Evolutionary conservation across 1,284 basidiomycete genomes (phyloP).

Genomic region (Microbotryum violaceum): DNA sequence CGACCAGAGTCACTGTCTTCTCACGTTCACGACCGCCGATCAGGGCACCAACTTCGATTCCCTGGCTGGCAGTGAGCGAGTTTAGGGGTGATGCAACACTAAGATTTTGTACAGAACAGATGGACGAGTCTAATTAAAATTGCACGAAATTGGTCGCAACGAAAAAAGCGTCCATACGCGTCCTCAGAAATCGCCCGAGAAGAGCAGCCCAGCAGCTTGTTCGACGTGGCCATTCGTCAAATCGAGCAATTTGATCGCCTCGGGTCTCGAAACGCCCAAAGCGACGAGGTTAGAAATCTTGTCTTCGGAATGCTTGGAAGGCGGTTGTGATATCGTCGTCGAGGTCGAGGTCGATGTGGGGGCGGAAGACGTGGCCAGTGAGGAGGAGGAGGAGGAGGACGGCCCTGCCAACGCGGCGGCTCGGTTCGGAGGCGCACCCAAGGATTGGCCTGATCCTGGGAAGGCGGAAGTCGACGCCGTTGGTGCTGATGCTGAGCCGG

Average conservation of each 20-base stretch:
- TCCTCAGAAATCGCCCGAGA: slow-evolving; percentile 43
- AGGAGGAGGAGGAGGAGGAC: neutral
- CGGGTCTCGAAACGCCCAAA: slow-evolving; percentile 64
- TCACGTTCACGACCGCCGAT: too few relatives aligned
- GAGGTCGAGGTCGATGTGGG: slow-evolving; percentile 36
- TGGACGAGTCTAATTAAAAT: too few relatives aligned
- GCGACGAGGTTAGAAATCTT: slow-evolving; percentile 50
- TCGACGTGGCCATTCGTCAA: slow-evolving; percentile 80
- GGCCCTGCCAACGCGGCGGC: too few relatives aligned
- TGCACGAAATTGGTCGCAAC: too few relatives aligned
- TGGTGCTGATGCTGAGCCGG: neutral
- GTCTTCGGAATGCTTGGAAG: slow-evolving; percentile 26
- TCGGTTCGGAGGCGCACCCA: slow-evolving; percentile 17
- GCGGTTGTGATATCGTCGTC: neutral
- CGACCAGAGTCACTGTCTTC: too few relatives aligned
- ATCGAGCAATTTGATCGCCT: slow-evolving; percentile 67
- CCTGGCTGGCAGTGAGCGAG: too few relatives aligned
- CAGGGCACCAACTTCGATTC: too few relatives aligned
- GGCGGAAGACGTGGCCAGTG: slow-evolving; percentile 28
- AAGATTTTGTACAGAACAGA: too few relatives aligned
- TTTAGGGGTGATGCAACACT: too few relatives aligned
- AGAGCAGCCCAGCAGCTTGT: slow-evolving; percentile 77
- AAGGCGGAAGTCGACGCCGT: slow-evolving; percentile 24
- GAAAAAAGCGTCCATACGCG: neutral
- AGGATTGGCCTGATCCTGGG: slow-evolving; percentile 35